phyloP scores from a whole-genome alignment of 1,139 yeast species.

The Hemisphaericaspora lyxosophila region DNA sequence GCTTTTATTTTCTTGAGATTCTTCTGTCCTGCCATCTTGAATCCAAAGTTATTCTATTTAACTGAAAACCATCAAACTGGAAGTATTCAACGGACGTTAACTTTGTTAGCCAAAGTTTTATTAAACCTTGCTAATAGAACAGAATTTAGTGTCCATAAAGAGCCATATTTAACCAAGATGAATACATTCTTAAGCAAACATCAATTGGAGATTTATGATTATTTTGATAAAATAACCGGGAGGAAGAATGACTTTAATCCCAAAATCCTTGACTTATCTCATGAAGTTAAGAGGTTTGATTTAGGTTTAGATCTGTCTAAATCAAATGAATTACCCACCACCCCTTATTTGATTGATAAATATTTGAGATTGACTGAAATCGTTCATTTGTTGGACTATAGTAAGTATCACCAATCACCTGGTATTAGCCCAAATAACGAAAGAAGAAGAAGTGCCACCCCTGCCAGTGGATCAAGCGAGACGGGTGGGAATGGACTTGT shows the following conservation, averaged over 20 bases:
- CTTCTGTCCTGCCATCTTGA: conserved; percentile 87
- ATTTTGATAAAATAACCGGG: conserved; percentile 72
- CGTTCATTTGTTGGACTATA: conserved; percentile 40
- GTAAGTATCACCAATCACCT: conserved; percentile 4
- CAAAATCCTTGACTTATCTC: conserved; percentile 56
- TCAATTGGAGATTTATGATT: conserved; percentile 58
- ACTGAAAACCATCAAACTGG: conserved; percentile 72
- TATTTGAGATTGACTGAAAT: conserved; percentile 61
- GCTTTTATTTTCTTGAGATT: conserved; percentile 84
- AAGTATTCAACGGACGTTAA: conserved; percentile 70
- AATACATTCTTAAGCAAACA: conserved; percentile 65
- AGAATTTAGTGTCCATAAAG: conserved; percentile 71
- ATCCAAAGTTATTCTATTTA: conserved; percentile 80
- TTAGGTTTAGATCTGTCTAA: conserved; percentile 46
- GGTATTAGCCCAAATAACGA: neutral
- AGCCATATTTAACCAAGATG: conserved; percentile 73
- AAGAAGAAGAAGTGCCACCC: too few species aligned
- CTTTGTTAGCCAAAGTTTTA: conserved; percentile 78
- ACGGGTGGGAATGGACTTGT: too few species aligned
- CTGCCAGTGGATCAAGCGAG: too few species aligned
- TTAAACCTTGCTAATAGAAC: conserved; percentile 79
- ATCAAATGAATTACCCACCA: conserved; percentile 61
- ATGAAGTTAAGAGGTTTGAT: conserved; percentile 53
- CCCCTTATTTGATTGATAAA: conserved; percentile 68
- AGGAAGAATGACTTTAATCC: conserved; percentile 66